Percentiles rank a stretch among this genome's conserved stretches.
Evolutionary conservation across 2,329 filamentous ascomycete species (phyloP).

Genomic region (Seiridium unicorne): DNA sequence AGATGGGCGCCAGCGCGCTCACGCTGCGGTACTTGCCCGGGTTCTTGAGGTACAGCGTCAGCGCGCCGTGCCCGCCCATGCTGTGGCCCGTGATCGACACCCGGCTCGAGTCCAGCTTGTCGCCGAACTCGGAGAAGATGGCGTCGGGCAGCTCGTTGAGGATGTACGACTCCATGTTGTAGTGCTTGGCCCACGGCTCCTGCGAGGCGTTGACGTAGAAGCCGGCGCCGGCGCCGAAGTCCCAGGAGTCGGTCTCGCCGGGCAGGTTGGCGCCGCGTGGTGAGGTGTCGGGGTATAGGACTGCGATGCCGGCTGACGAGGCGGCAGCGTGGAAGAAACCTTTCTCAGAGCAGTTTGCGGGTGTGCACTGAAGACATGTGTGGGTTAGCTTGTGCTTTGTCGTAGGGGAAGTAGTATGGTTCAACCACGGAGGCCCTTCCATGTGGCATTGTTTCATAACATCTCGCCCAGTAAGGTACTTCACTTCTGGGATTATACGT

Average conservation of each 20-base stretch:
- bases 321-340: conserved; percentile 91
- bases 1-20: conserved; percentile 86
- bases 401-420: neutral
- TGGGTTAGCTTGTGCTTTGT: neutral
- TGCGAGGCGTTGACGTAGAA: conserved; percentile 91
- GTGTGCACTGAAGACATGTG: conserved; percentile 61
- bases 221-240: conserved; percentile 88
- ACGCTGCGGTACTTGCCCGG: conserved; percentile 87
- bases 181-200: conserved; percentile 72
- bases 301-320: conserved; percentile 77
- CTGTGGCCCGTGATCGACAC: conserved; percentile 90
- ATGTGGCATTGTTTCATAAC: neutral
- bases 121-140: conserved; percentile 70
- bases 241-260: conserved; percentile 84
- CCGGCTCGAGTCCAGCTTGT: conserved; percentile 63
- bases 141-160: conserved; percentile 79
- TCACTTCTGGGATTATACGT: no score
- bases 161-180: conserved; percentile 95
- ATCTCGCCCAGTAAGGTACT: no score
- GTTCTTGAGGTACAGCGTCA: conserved; percentile 90
- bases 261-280: conserved; percentile 78
- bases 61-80: conserved; percentile 95
- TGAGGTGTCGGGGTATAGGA: conserved; percentile 93
- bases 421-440: neutral
- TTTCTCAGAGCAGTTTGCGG: conserved; percentile 78